Conservation (phyloP, 1,284 basidiomycete species). For the Heterobasidion annosum region DNA sequence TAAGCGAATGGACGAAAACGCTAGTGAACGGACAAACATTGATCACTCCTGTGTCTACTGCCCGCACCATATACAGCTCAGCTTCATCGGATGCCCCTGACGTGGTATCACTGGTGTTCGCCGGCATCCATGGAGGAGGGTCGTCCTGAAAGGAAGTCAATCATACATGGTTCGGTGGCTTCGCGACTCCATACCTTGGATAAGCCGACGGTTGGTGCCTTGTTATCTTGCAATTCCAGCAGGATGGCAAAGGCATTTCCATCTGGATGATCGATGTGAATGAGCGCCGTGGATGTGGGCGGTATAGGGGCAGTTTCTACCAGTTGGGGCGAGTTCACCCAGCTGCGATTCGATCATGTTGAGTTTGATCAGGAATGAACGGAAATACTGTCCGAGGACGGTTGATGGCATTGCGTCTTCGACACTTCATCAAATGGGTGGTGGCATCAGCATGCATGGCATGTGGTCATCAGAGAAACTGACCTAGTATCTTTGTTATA, state of each 20-base stretch:
- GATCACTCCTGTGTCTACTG: constrained; percentile 81
- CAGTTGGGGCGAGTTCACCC: constrained; percentile 44
- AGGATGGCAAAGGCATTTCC: constrained; percentile 79
- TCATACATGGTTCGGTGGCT: background rate
- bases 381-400: constrained; percentile 70
- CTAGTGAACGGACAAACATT: constrained; percentile 43
- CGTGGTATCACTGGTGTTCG: constrained; percentile 56
- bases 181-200: constrained; percentile 28
- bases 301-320: constrained; percentile 16
- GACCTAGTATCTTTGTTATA: constrained; percentile 59
- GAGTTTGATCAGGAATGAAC: constrained; percentile 81
- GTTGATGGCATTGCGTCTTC: constrained; percentile 56
- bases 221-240: constrained; percentile 71
- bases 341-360: constrained; percentile 76
- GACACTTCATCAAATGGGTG: constrained; percentile 34
- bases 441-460: background rate
- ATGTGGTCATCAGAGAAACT: background rate
- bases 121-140: constrained; percentile 71
- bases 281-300: background rate
- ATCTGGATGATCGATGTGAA: constrained; percentile 27
- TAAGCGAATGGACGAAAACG: background rate
- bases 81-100: constrained; percentile 45
- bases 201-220: constrained; percentile 43
- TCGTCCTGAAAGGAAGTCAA: constrained; percentile 26
- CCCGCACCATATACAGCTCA: constrained; percentile 61